Base-by-base conservation (phyloP, 2,329 filamentous ascomycete species). In the Beauveria varroae region DNA sequence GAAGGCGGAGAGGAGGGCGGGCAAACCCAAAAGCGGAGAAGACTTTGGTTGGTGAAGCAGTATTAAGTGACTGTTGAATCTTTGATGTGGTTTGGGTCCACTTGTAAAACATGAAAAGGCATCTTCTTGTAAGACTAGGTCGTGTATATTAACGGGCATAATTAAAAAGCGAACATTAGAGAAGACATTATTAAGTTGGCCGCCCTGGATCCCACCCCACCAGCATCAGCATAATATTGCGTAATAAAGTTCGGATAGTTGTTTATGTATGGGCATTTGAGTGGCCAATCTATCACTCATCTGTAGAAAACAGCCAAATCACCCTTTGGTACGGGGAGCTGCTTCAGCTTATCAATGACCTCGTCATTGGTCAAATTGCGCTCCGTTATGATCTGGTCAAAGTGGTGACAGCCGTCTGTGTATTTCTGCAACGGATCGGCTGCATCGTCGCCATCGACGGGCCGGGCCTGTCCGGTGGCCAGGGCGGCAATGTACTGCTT, bases 351-450 rank as follows among this genome's bases (percentile, higher is more conserved):
- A 43, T 85, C 84, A 75, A 91, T 80, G 18, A 93, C 86, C 68
- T 89, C 86, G 62, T 79, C 80, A 69, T 93, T 88, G 7, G 83
- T 84, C 70, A 91, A 70, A 64, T 88, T 86, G 71, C 86, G 79
- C 75, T 92, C 89, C 1, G 87, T 89, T 69, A 90, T 90, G 65
- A 93, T 91, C 78, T 93, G 86, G 75, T 95, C 91, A 73, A 93
- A 89, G 67, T 83, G 85, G 70, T 91, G 88, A 65, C 82, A 82
- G 0, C 90, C 91, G 72, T 93, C 88, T 12, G 88, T 80, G 69
- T 90, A 93, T 68, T 78, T 81, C 66, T 86, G 79, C 70, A 93
- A 68, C 28, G 81, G 80, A 63, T 83, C 81, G 3, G 51, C 51
- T 10, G 73, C 74, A 2, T 70, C 67, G 2, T 70, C 67, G 26